A percentile compares a stretch with the other conserved stretches of the same genome.
Evolutionary conservation across 768 basidiomycete species (phyloP).

Genomic region (Lactifluus subvellereus): DNA sequence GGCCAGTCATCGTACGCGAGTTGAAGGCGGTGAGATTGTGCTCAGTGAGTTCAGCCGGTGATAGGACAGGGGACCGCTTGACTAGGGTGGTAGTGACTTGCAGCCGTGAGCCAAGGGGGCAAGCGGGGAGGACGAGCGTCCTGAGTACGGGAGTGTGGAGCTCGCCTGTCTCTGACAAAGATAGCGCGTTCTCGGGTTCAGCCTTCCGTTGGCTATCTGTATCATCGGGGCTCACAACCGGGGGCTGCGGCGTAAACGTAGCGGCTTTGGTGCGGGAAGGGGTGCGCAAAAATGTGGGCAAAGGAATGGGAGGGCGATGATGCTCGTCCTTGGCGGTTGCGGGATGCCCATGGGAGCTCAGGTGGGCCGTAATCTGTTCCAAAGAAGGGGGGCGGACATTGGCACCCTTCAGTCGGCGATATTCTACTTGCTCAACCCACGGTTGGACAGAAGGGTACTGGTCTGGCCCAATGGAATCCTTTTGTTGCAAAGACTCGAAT

Average conservation of each 20-base stretch:
- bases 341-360: slow-evolving; percentile 39
- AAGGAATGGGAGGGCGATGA: slow-evolving; percentile 28
- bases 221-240: neutral
- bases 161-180: slow-evolving; percentile 19
- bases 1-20: slow-evolving; percentile 48
- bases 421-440: slow-evolving; percentile 68
- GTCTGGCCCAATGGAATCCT: slow-evolving; percentile 20
- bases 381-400: slow-evolving; percentile 52
- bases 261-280: neutral
- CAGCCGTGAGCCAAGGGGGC: slow-evolving; percentile 34
- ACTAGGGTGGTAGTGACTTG: slow-evolving; percentile 46
- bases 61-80: slow-evolving; percentile 40
- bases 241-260: neutral
- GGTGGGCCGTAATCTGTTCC: slow-evolving; percentile 66
- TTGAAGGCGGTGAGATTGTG: slow-evolving; percentile 46
- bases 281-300: slow-evolving; percentile 33
- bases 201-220: neutral
- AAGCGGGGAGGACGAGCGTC: slow-evolving; percentile 35
- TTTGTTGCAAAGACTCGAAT: slow-evolving; percentile 42
- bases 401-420: slow-evolving; percentile 32
- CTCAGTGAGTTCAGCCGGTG: slow-evolving; percentile 47
- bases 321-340: slow-evolving; percentile 26
- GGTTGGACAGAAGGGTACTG: slow-evolving; percentile 31
- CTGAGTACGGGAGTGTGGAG: slow-evolving; percentile 26
- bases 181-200: slow-evolving; percentile 14